A percentile compares a stretch with the other conserved stretches of the same genome.
These are phyloP conservation scores for Juncus inflexus DNA, from an alignment of 176 grass and related monocot genomes.

Conservation along the genomic window DNA sequence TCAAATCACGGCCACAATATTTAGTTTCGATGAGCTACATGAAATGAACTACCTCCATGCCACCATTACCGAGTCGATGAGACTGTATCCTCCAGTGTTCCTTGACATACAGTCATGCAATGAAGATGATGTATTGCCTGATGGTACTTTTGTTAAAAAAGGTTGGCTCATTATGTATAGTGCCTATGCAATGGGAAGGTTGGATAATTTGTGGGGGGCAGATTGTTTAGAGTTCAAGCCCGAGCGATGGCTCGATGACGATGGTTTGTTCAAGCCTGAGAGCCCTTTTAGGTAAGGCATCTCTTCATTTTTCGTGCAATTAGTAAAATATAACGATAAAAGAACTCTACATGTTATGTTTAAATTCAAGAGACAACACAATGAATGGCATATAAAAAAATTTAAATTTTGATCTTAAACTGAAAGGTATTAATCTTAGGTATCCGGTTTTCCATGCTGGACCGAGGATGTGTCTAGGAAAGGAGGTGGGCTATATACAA, in stretches of 20 bases:
- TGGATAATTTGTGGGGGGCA: constrained; percentile 15
- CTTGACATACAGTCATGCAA: too few species aligned
- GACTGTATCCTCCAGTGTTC: too few species aligned
- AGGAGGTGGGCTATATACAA: constrained; percentile 42
- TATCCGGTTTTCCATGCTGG: constrained; percentile 59
- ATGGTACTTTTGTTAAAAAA: constrained; percentile 34
- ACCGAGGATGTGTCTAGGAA: constrained; percentile 61
- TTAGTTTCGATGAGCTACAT: neutral
- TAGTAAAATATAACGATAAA: too few species aligned
- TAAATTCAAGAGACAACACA: too few species aligned
- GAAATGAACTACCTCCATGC: too few species aligned
- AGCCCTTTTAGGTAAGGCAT: constrained; percentile 23
- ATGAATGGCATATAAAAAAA: too few species aligned
- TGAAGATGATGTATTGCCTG: constrained; percentile 30
- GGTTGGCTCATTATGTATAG: constrained; percentile 3
- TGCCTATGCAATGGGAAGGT: constrained; percentile 5
- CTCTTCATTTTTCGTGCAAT: constrained; percentile 1
- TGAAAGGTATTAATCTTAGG: too few species aligned
- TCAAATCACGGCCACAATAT: neutral
- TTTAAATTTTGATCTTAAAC: too few species aligned
- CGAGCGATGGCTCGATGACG: constrained; percentile 22
- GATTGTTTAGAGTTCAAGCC: constrained; percentile 23
- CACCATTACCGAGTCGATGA: too few species aligned
- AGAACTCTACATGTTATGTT: too few species aligned
- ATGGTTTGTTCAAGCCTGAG: constrained; percentile 3